phyloP scores from a whole-genome alignment of 768 basidiomycete genomes.

The Phaeotremella skinneri region DNA sequence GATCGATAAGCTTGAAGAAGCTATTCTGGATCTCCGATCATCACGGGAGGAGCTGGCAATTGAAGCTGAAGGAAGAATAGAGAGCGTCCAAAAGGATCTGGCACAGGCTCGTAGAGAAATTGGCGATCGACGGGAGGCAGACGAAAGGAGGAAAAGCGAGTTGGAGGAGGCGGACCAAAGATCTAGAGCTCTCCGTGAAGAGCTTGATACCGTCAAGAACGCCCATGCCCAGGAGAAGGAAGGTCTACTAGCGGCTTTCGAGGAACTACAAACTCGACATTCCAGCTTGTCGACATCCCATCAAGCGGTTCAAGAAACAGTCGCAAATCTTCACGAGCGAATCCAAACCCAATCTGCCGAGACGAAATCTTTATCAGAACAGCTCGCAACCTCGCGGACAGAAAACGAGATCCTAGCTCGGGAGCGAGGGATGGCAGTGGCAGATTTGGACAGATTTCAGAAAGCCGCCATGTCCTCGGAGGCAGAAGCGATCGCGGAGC shows the following conservation, averaged over 20 bases:
- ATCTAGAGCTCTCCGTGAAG: background rate
- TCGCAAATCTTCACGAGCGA: conserved; percentile 9
- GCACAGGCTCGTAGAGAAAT: background rate
- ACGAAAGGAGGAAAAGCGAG: background rate
- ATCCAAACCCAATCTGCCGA: background rate
- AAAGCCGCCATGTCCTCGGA: conserved; percentile 27
- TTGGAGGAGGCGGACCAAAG: background rate
- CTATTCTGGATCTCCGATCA: conserved; percentile 34
- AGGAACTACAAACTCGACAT: no score
- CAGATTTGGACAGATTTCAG: conserved; percentile 24
- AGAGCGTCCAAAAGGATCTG: conserved; percentile 8
- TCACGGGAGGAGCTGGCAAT: conserved; percentile 40
- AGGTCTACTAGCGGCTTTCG: no score
- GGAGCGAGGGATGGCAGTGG: conserved; percentile 14
- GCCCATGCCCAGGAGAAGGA: background rate
- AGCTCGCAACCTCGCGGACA: background rate
- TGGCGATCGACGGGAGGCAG: background rate
- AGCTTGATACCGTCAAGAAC: background rate
- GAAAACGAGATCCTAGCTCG: conserved; percentile 3
- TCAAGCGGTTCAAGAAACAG: conserved; percentile 1
- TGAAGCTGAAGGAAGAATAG: conserved; percentile 31
- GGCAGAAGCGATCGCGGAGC: conserved; percentile 15
- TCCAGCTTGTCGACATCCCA: no score
- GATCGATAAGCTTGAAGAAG: conserved; percentile 36
- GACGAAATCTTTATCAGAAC: background rate